phyloP scores from a whole-genome alignment of 768 basidiomycete genomes.

The Candolleomyces efflorescens region DNA sequence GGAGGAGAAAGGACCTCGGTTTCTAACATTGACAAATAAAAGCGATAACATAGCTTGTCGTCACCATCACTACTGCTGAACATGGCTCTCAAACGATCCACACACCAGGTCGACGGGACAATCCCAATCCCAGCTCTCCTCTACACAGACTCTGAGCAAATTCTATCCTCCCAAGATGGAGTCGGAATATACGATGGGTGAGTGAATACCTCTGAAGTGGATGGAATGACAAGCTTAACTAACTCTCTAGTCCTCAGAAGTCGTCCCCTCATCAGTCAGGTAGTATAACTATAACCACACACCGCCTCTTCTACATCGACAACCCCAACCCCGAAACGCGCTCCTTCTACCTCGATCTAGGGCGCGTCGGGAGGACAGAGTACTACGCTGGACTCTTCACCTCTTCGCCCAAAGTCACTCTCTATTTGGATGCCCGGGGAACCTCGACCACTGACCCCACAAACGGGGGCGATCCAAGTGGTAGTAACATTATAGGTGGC shows the following conservation, averaged over 20 bases:
- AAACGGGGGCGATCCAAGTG: background rate
- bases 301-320: constrained; percentile 83
- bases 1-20: background rate
- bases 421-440: background rate
- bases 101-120: constrained; percentile 61
- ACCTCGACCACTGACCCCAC: no score
- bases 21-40: background rate
- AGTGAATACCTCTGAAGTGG: constrained; percentile 21
- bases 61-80: background rate
- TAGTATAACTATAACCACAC: constrained; percentile 67
- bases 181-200: constrained; percentile 95
- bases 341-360: constrained; percentile 69
- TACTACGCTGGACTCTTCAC: constrained; percentile 88
- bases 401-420: constrained; percentile 83
- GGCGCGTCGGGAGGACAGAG: constrained; percentile 69
- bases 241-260: constrained; percentile 68
- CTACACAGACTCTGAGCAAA: constrained; percentile 70
- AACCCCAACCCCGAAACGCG: constrained; percentile 37
- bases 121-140: constrained; percentile 75
- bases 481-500: no score
- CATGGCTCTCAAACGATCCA: constrained; percentile 57
- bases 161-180: constrained; percentile 65
- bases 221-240: constrained; percentile 13
- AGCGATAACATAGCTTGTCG: background rate
- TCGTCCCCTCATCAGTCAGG: constrained; percentile 76